Percentiles rank a stretch among this genome's conserved stretches.
Conservation (phyloP, 2,329 filamentous ascomycete species). For the Fusarium sp. region DNA sequence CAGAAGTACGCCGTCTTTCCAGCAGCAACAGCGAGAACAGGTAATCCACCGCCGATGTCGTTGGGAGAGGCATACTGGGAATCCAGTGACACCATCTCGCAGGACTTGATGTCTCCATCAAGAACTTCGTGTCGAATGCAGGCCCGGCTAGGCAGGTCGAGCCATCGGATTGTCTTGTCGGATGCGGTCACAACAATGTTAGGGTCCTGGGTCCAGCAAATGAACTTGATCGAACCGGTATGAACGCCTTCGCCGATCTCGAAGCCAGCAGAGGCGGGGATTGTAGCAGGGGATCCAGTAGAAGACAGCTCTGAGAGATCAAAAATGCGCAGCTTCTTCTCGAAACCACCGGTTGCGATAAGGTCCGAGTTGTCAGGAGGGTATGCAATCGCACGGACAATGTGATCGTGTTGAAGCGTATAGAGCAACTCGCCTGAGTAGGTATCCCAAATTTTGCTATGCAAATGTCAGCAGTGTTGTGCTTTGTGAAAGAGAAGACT, state of each 20-base stretch:
- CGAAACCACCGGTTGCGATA: slow-evolving; percentile 90
- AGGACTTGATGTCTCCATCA: slow-evolving; percentile 87
- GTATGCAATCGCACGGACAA: slow-evolving; percentile 93
- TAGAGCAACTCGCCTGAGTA: slow-evolving; percentile 89
- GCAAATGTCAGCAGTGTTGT: slow-evolving; percentile 41
- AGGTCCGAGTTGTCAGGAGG: slow-evolving; percentile 82
- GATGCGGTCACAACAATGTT: slow-evolving; percentile 91
- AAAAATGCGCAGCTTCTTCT: slow-evolving; percentile 96
- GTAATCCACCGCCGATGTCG: slow-evolving; percentile 72
- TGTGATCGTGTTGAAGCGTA: slow-evolving; percentile 90
- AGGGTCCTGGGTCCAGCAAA: slow-evolving; percentile 90
- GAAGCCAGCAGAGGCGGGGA: slow-evolving; percentile 71
- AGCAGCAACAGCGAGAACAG: slow-evolving; percentile 87
- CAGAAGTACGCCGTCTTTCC: slow-evolving; percentile 95
- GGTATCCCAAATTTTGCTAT: slow-evolving; percentile 95
- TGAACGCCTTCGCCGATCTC: slow-evolving; percentile 90
- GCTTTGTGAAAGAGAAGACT: slow-evolving; percentile 42
- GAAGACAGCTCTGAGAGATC: slow-evolving; percentile 73
- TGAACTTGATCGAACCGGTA: slow-evolving; percentile 89
- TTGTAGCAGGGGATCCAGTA: slow-evolving; percentile 53
- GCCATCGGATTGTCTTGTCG: slow-evolving; percentile 93
- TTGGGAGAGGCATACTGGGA: slow-evolving; percentile 64
- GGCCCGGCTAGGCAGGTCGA: slow-evolving; percentile 80
- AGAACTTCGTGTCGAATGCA: slow-evolving; percentile 80
- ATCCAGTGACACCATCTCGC: slow-evolving; percentile 81